Conservation (phyloP, 2,329 filamentous ascomycete species). For the Diaporthe destruens region DNA sequence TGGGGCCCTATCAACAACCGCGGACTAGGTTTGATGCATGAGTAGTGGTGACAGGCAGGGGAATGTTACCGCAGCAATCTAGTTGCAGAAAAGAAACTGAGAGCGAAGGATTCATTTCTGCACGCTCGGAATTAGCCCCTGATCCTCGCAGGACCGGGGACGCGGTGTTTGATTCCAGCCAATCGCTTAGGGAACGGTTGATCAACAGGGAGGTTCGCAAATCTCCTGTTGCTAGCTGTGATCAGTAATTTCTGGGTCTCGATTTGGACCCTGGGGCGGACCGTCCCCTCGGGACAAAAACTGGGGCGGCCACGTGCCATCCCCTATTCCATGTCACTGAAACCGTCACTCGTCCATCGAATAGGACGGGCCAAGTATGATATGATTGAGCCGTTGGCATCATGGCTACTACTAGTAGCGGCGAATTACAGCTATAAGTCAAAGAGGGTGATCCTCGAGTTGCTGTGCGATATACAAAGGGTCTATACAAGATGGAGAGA, state of each 20-base stretch:
- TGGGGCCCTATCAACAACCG: conserved; percentile 21
- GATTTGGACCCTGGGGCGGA: conserved; percentile 35
- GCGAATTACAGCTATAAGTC: not conserved
- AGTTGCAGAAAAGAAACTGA: conserved; percentile 33
- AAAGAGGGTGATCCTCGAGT: not conserved
- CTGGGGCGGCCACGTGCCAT: conserved; percentile 29
- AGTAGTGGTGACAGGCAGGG: conserved; percentile 32
- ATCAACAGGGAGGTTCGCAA: conserved; percentile 33
- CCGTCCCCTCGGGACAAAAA: conserved; percentile 38
- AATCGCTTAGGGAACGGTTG: conserved; percentile 31
- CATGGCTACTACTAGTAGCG: not conserved
- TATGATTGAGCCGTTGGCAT: not conserved
- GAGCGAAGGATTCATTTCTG: conserved; percentile 32
- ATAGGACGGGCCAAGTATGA: not conserved
- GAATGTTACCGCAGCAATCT: conserved; percentile 35
- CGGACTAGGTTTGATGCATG: conserved; percentile 19
- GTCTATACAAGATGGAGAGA: not conserved
- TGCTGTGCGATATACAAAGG: not conserved
- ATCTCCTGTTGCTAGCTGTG: conserved; percentile 38
- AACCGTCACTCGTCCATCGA: not conserved
- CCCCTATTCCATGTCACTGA: conserved; percentile 13
- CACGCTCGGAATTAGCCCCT: conserved; percentile 35
- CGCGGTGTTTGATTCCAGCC: conserved; percentile 29
- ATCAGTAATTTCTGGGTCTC: conserved; percentile 38
- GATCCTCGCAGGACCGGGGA: conserved; percentile 37